Evolutionary conservation across 2,329 filamentous ascomycete genomes (phyloP).

Genomic region (Pyricularia grisea): DNA sequence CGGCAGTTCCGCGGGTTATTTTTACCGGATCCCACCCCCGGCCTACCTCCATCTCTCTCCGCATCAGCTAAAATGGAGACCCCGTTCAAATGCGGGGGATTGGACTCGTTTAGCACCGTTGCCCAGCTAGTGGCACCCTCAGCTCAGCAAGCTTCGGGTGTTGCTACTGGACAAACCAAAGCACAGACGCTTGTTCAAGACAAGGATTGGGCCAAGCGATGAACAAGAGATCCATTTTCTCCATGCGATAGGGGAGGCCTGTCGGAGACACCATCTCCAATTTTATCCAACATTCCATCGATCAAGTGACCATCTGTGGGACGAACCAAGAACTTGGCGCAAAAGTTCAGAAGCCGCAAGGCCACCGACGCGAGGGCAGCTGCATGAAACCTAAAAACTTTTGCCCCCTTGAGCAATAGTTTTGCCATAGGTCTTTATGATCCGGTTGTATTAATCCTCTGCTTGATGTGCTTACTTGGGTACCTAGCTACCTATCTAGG

Average conservation of each 20-base stretch:
- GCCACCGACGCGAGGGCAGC: not conserved
- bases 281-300: not conserved
- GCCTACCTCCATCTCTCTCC: too few relatives aligned
- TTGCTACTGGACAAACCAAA: not conserved
- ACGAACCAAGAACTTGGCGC: not conserved
- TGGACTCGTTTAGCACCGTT: not conserved
- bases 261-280: not conserved
- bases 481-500: too few relatives aligned
- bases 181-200: not conserved
- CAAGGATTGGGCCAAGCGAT: not conserved
- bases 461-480: too few relatives aligned
- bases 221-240: not conserved
- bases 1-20: not conserved
- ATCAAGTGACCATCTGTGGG: not conserved
- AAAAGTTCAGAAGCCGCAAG: too few relatives aligned
- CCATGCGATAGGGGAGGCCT: too few relatives aligned
- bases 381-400: not conserved
- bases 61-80: not conserved
- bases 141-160: not conserved
- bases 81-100: not conserved
- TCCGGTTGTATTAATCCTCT: too few relatives aligned
- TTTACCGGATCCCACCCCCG: not conserved
- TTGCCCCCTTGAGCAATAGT: too few relatives aligned
- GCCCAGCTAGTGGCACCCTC: not conserved
- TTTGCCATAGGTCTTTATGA: too few relatives aligned